phyloP scores from a whole-genome alignment of 345 rosid species.

The Arabis alpina region DNA sequence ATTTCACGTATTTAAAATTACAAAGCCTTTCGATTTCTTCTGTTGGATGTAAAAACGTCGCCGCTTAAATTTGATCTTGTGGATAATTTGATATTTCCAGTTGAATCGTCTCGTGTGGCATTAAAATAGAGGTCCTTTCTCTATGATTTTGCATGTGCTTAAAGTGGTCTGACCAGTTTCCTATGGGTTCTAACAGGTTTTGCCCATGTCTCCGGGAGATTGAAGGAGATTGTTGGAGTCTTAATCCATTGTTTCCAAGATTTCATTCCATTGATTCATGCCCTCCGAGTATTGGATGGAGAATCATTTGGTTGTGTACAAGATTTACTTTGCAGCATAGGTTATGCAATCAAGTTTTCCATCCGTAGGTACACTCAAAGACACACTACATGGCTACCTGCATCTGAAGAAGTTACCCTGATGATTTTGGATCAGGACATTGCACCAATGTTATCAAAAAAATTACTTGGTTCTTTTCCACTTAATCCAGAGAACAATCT shows the following conservation, averaged over 20 bases:
- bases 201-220: conserved; percentile 50
- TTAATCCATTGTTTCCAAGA: conserved; percentile 72
- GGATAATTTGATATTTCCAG: not conserved
- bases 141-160: conserved; percentile 17
- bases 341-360: conserved; percentile 54
- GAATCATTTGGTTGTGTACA: conserved; percentile 67
- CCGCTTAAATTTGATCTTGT: conserved; percentile 9
- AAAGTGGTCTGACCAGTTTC: conserved; percentile 9
- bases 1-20: not conserved
- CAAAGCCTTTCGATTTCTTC: not conserved
- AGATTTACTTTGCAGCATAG: conserved; percentile 64
- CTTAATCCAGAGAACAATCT: conserved; percentile 52
- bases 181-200: conserved; percentile 47
- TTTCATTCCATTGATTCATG: conserved; percentile 57
- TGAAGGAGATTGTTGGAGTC: conserved; percentile 73
- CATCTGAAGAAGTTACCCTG: conserved; percentile 43
- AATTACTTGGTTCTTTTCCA: conserved; percentile 64
- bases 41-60: not conserved
- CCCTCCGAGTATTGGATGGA: conserved; percentile 50
- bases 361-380: conserved; percentile 42
- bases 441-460: conserved; percentile 56
- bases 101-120: not conserved
- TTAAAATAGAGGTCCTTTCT: not conserved
- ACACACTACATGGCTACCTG: conserved; percentile 30
- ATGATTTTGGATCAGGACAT: conserved; percentile 51